Evolutionary conservation across 768 basidiomycete species (phyloP).

Genomic region (Guyanaporus albipodus): DNA sequence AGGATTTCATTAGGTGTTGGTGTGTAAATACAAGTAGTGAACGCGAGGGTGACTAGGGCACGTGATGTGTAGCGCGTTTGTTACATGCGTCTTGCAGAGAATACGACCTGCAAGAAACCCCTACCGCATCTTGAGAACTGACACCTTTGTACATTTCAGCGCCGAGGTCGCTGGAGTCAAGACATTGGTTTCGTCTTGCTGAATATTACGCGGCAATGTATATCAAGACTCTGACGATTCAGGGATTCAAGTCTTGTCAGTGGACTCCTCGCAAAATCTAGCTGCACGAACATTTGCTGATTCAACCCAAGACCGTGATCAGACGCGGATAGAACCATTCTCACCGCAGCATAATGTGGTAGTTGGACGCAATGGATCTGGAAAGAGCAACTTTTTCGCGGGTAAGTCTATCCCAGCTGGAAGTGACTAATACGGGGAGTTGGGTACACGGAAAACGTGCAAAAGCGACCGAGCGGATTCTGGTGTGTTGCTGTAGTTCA

Average conservation of each 20-base stretch:
- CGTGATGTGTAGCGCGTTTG: constrained; percentile 21
- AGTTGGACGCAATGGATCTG: constrained; percentile 95
- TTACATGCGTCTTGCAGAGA: constrained; percentile 5
- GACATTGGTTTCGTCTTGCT: neutral
- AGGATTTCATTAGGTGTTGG: neutral
- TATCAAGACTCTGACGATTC: constrained; percentile 86
- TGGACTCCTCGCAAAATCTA: constrained; percentile 1
- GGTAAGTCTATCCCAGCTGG: constrained; percentile 44
- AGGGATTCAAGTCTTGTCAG: constrained; percentile 98
- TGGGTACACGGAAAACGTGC: too few species aligned
- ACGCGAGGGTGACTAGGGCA: constrained; percentile 18
- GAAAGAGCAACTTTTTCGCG: constrained; percentile 98
- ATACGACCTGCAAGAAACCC: neutral
- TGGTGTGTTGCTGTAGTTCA: neutral
- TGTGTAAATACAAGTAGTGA: neutral
- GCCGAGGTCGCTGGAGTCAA: neutral
- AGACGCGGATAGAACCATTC: constrained; percentile 93
- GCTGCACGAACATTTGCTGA: neutral
- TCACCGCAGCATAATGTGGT: constrained; percentile 93
- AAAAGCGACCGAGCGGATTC: too few species aligned
- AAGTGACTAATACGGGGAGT: neutral
- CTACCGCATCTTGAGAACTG: neutral
- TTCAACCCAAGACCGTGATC: constrained; percentile 62
- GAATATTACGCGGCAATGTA: constrained; percentile 44
- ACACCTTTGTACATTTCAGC: neutral